Conservation (phyloP, 108 stramenopile species). For the Asterionellopsis glacialis region DNA sequence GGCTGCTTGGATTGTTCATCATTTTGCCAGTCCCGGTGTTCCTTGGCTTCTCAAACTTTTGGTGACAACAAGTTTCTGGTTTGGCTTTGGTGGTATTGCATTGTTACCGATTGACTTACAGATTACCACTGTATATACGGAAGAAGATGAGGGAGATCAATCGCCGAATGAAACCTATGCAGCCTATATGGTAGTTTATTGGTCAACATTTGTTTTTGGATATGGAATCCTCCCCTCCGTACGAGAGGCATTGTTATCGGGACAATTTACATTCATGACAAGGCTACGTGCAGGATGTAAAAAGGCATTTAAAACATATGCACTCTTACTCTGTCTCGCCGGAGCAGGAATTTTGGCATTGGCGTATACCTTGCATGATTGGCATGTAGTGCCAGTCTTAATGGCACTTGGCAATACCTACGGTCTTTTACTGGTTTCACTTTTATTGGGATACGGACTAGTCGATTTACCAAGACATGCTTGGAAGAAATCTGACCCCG, state of each 20-base stretch:
- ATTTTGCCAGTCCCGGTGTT: slow-evolving; percentile 38
- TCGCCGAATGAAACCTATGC: slow-evolving; percentile 33
- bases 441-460: slow-evolving; percentile 75
- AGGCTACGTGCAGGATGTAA: slow-evolving; percentile 40
- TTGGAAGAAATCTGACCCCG: slow-evolving; percentile 58
- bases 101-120: slow-evolving; percentile 47
- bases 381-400: slow-evolving; percentile 43
- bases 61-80: slow-evolving; percentile 25
- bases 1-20: slow-evolving; percentile 33
- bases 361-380: slow-evolving; percentile 27
- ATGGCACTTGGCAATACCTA: slow-evolving; percentile 87
- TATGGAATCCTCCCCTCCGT: slow-evolving; percentile 69
- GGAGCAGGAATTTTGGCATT: slow-evolving; percentile 21
- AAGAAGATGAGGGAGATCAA: slow-evolving; percentile 5
- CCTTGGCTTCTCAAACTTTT: slow-evolving; percentile 21
- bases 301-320: slow-evolving; percentile 5
- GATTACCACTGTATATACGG: slow-evolving; percentile 2
- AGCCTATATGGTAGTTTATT: slow-evolving; percentile 53
- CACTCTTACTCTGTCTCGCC: slow-evolving; percentile 16
- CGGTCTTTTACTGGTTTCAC: slow-evolving; percentile 68
- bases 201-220: slow-evolving; percentile 75
- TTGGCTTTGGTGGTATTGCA: slow-evolving; percentile 33
- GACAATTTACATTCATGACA: slow-evolving; percentile 50
- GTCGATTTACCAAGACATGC: slow-evolving; percentile 69
- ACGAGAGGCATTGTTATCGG: slow-evolving; percentile 49